Evolutionary conservation across 176 grass and related monocot species (phyloP).

Genomic region (Triticum urartu): DNA sequence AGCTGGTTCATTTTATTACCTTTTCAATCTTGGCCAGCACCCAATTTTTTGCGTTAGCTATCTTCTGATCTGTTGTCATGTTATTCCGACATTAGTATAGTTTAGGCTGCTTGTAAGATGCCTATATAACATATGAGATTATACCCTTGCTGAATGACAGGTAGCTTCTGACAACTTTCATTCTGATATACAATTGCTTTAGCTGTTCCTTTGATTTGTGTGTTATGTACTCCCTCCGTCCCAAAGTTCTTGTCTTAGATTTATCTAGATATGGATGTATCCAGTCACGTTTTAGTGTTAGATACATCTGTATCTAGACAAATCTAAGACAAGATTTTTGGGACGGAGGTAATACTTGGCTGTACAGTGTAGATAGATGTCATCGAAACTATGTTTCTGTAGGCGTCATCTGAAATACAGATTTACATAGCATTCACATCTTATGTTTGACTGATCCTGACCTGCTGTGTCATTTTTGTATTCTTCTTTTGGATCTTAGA

Average conservation of each 20-base stretch:
- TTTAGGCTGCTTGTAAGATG: constrained; percentile 23
- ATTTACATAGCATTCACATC: background rate
- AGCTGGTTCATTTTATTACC: background rate
- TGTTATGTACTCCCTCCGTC: background rate
- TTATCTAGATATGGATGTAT: no score
- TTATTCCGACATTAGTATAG: constrained; percentile 6
- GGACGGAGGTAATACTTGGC: background rate
- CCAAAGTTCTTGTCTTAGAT: no score
- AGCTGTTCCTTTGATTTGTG: background rate
- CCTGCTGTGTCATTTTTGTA: constrained; percentile 16
- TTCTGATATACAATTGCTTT: background rate
- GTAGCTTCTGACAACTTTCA: background rate
- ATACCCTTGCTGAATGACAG: background rate
- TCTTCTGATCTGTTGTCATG: background rate
- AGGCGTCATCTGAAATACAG: constrained; percentile 11
- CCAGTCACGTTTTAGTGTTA: no score
- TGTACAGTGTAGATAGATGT: background rate
- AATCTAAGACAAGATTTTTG: no score
- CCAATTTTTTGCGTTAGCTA: background rate
- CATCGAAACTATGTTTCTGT: constrained; percentile 13
- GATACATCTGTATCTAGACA: no score
- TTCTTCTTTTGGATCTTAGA: constrained; percentile 5
- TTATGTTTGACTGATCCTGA: background rate
- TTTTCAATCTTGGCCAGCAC: background rate
- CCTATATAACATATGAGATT: background rate